phyloP scores from a whole-genome alignment of 2,329 filamentous ascomycete species.

The Claviceps maximensis region DNA sequence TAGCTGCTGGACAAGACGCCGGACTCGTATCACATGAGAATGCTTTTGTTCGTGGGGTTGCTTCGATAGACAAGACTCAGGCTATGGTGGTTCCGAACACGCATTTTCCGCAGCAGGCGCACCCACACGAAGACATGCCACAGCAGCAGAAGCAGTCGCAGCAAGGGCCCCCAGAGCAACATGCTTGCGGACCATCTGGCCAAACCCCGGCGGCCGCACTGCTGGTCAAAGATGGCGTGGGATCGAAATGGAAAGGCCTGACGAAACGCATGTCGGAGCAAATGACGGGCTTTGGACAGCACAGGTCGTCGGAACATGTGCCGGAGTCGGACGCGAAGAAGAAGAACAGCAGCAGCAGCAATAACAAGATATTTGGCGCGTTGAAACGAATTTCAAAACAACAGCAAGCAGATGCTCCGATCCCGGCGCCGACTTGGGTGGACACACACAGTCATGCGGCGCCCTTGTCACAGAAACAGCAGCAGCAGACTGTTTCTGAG shows the following conservation, averaged over 20 bases:
- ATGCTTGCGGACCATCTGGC: neutral
- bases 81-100: neutral
- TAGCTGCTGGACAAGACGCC: neutral
- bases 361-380: conserved; percentile 16
- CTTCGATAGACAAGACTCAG: neutral
- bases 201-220: neutral
- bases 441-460: neutral
- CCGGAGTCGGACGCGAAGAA: conserved; percentile 12
- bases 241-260: conserved; percentile 21
- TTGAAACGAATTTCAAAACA: conserved; percentile 21
- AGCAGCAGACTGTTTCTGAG: conserved; percentile 10
- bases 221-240: conserved; percentile 7
- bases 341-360: conserved; percentile 11
- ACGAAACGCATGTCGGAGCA: conserved; percentile 21
- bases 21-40: neutral
- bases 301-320: conserved; percentile 2
- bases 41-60: neutral
- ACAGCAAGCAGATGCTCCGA: conserved; percentile 3
- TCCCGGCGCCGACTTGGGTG: neutral
- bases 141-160: neutral
- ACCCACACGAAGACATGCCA: conserved; percentile 3
- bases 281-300: conserved; percentile 7
- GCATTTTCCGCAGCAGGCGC: conserved; percentile 7
- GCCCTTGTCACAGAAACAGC: neutral
- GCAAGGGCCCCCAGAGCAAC: neutral